phyloP scores from a whole-genome alignment of 805 yeast genomes.

The Ogataea dorogensis region DNA sequence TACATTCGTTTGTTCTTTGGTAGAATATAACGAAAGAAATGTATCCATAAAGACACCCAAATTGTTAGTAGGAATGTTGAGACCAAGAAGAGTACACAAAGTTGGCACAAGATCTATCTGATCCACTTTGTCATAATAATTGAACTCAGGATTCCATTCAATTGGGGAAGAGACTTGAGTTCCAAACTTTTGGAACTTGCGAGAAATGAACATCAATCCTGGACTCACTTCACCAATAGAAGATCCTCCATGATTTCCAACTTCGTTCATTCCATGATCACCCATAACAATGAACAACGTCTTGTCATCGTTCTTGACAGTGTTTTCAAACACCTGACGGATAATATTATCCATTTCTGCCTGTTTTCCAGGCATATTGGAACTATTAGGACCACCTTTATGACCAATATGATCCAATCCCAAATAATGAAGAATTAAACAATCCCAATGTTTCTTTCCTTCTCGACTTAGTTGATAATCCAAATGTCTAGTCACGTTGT shows the following conservation, averaged over 20 bases:
- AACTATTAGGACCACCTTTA: conserved; percentile 86
- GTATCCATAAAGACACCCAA: conserved; percentile 69
- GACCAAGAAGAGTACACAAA: conserved; percentile 54
- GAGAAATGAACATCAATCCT: conserved; percentile 69
- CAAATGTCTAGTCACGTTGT: conserved; percentile 87
- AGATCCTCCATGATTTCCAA: conserved; percentile 97
- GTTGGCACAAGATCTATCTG: conserved; percentile 79
- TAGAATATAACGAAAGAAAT: conserved; percentile 52
- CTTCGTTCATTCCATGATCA: conserved; percentile 95
- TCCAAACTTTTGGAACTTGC: conserved; percentile 42
- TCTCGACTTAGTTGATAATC: conserved; percentile 50
- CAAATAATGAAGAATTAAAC: conserved; percentile 80
- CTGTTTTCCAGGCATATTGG: conserved; percentile 80
- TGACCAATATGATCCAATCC: conserved; percentile 98
- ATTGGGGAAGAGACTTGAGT: conserved; percentile 37
- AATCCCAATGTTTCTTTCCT: conserved; percentile 64
- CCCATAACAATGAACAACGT: conserved; percentile 79
- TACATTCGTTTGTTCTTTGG: conserved; percentile 35
- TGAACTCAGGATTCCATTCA: conserved; percentile 41
- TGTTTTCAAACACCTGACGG: conserved; percentile 42
- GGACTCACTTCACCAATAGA: conserved; percentile 90
- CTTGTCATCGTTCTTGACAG: conserved; percentile 31
- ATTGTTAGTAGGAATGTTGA: conserved; percentile 69
- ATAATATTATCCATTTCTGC: conserved; percentile 79
- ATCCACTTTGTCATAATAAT: conserved; percentile 51